Conservation (phyloP, 2,329 filamentous ascomycete species). For the Cladosporium austrohemisphaericum region DNA sequence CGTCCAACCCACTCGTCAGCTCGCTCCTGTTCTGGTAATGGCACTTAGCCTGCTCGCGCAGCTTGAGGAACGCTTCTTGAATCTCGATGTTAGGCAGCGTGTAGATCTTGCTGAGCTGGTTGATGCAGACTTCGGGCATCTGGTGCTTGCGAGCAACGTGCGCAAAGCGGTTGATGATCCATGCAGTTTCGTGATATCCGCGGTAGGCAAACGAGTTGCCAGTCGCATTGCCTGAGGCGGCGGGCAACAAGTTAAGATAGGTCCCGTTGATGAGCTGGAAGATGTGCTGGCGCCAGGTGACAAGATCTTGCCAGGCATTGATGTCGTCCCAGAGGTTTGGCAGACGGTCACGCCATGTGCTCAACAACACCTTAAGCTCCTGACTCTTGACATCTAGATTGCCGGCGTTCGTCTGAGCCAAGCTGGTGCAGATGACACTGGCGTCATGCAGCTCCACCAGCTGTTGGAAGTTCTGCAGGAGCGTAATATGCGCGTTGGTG, state of each 20-base stretch:
- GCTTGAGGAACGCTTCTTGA: slow-evolving; percentile 95
- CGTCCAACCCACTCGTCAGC: slow-evolving; percentile 86
- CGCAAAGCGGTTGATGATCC: slow-evolving; percentile 99
- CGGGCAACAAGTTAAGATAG: slow-evolving; percentile 80
- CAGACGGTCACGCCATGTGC: slow-evolving; percentile 90
- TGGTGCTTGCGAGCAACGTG: slow-evolving; percentile 97
- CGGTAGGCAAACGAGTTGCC: slow-evolving; percentile 94
- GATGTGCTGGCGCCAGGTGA: slow-evolving; percentile 99
- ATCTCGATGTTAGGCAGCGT: slow-evolving; percentile 99
- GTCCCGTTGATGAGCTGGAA: slow-evolving; percentile 96
- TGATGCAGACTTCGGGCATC: slow-evolving; percentile 95
- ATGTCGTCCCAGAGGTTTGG: slow-evolving; percentile 99
- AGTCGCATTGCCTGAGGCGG: slow-evolving; percentile 73
- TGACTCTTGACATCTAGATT: slow-evolving; percentile 94
- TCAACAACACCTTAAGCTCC: slow-evolving; percentile 88
- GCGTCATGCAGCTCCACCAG: slow-evolving; percentile 96
- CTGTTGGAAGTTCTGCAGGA: slow-evolving; percentile 97
- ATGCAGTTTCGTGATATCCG: slow-evolving; percentile 96
- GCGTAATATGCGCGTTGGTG: slow-evolving; percentile 89
- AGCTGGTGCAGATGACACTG: slow-evolving; percentile 89
- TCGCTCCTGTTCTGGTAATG: slow-evolving; percentile 96
- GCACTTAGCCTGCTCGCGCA: slow-evolving; percentile 97
- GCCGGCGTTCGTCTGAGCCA: slow-evolving; percentile 74
- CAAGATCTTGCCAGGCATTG: slow-evolving; percentile 96
- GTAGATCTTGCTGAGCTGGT: slow-evolving; percentile 94